phyloP scores from a whole-genome alignment of 768 basidiomycete species.

The Mycena chlorophos region DNA sequence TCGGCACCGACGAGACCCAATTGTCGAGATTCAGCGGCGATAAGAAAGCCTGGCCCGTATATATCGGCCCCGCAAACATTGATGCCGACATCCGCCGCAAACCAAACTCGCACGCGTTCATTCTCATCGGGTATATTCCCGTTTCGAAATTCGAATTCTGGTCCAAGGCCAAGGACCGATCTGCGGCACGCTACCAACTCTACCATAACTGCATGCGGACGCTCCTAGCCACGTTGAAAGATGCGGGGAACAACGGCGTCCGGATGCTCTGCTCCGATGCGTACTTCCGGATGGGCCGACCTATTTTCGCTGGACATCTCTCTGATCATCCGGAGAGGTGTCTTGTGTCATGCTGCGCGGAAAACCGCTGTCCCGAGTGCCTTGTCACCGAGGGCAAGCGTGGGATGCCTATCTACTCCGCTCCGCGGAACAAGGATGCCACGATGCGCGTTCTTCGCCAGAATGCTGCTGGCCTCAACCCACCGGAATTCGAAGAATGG shows the following conservation, averaged over 20 bases:
- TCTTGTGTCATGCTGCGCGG: background rate
- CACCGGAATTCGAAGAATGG: background rate
- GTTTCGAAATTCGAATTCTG: background rate
- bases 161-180: background rate
- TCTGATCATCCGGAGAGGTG: background rate
- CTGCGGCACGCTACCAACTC: no score
- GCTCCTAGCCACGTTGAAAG: background rate
- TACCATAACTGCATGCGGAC: background rate
- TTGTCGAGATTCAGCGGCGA: no score
- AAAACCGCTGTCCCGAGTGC: background rate
- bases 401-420: background rate
- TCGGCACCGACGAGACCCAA: no score
- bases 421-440: background rate
- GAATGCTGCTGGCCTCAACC: no score
- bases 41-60: no score
- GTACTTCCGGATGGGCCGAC: background rate
- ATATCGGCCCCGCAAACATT: no score
- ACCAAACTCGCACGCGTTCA: no score
- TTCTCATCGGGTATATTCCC: no score
- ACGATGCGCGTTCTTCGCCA: background rate
- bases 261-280: background rate
- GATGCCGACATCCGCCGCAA: no score
- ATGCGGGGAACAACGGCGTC: no score
- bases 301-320: background rate
- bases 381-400: no score